Percentiles rank a stretch among this genome's conserved stretches.
Conservation (phyloP, 2,329 filamentous ascomycete genomes). For the Epichloe sibirici region DNA sequence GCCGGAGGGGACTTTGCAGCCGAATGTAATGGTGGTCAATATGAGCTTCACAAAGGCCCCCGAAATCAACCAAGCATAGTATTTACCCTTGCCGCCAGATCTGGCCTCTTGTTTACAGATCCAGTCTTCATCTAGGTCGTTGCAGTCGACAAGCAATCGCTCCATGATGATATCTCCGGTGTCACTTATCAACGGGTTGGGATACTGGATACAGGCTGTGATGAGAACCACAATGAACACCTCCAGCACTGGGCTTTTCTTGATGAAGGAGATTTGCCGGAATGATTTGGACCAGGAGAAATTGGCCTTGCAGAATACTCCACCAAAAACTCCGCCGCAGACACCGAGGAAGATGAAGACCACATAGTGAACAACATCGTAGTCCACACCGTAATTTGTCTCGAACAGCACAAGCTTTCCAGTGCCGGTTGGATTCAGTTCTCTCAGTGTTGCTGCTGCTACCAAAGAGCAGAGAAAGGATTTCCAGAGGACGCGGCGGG, state of each 20-base stretch:
- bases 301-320: conserved; percentile 45
- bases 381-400: conserved; percentile 45
- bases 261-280: conserved; percentile 38
- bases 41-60: conserved; percentile 42
- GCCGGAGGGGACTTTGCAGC: conserved; percentile 46
- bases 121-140: conserved; percentile 24
- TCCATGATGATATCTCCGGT: conserved; percentile 44
- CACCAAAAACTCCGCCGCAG: conserved; percentile 46
- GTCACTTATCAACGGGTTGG: conserved; percentile 41
- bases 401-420: conserved; percentile 50
- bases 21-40: conserved; percentile 46
- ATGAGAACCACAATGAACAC: conserved; percentile 39
- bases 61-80: conserved; percentile 38
- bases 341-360: conserved; percentile 44
- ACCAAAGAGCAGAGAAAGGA: conserved; percentile 45
- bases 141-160: conserved; percentile 43
- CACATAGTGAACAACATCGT: conserved; percentile 40
- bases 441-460: conserved; percentile 42
- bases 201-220: conserved; percentile 42
- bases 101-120: conserved; percentile 38
- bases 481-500: conserved; percentile 41
- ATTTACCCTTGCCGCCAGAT: conserved; percentile 21
- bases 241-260: conserved; percentile 42
- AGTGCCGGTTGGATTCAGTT: conserved; percentile 46
- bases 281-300: conserved; percentile 45